Conservation (phyloP, 768 basidiomycete species). For the Trametes villosa region DNA sequence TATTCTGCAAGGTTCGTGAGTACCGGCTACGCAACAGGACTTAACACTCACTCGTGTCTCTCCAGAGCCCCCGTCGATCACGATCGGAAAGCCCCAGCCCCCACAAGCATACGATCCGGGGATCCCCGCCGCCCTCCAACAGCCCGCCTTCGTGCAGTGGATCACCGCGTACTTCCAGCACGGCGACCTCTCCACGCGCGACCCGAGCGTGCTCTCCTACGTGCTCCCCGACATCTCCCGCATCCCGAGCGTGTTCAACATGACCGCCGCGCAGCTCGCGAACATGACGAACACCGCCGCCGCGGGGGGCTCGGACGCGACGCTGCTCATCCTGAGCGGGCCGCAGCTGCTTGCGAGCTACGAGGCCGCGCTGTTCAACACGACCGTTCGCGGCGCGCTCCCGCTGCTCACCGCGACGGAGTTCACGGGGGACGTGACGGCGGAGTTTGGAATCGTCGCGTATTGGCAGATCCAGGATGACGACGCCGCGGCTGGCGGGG, state of each 20-base stretch:
- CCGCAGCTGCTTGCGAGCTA: conserved; percentile 27
- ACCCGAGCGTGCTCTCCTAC: conserved; percentile 31
- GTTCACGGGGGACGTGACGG: not conserved
- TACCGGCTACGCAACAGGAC: not conserved
- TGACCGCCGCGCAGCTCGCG: conserved; percentile 20
- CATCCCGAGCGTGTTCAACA: conserved; percentile 34
- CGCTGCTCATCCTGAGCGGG: conserved; percentile 27
- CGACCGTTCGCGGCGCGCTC: not conserved
- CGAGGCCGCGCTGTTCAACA: conserved; percentile 26
- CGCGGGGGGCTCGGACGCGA: conserved; percentile 24
- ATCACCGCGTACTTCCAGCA: conserved; percentile 41
- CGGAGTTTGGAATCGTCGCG: conserved; percentile 1
- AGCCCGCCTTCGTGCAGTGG: conserved; percentile 35
- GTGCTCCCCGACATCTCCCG: conserved; percentile 28
- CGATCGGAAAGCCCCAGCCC: conserved; percentile 32
- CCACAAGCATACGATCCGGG: conserved; percentile 33
- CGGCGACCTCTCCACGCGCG: conserved; percentile 31
- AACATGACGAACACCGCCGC: conserved; percentile 19
- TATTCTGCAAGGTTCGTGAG: conserved; percentile 4
- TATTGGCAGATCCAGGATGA: conserved; percentile 29
- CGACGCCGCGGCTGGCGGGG: conserved; percentile 6
- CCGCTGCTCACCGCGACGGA: conserved; percentile 6
- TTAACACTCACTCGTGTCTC: not conserved
- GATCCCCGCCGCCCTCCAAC: conserved; percentile 29
- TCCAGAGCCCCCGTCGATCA: conserved; percentile 35